Evolutionary conservation across 331 rosid genomes (phyloP).

Genomic region (Acacia pycnantha): DNA sequence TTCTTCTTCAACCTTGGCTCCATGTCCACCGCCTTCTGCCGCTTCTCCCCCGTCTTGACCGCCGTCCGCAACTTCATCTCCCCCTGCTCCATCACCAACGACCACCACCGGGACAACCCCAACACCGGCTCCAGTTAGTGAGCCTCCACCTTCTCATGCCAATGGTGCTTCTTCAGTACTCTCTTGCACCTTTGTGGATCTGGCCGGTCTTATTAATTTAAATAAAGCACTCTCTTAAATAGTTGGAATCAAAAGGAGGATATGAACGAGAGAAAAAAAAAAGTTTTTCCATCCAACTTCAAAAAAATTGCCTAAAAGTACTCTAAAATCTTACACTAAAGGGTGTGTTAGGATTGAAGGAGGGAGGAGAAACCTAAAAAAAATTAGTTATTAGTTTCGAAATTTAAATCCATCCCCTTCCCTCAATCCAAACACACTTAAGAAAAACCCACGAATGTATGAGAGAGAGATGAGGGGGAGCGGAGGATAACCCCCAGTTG

Average conservation of each 20-base stretch:
- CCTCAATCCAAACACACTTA: no score
- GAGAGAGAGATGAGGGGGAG: no score
- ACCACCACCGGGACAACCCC: slow-evolving; percentile 34
- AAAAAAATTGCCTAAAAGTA: no score
- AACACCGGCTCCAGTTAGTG: slow-evolving; percentile 49
- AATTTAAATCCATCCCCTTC: no score
- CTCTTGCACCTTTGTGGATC: slow-evolving; percentile 32
- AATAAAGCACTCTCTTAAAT: neutral
- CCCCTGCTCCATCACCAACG: slow-evolving; percentile 45
- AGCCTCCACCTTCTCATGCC: slow-evolving; percentile 47
- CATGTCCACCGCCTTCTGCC: slow-evolving; percentile 45
- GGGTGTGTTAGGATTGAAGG: no score
- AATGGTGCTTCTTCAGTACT: slow-evolving; percentile 54
- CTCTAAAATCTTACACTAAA: neutral
- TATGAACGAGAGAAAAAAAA: neutral
- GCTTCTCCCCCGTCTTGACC: slow-evolving; percentile 46
- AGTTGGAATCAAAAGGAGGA: neutral
- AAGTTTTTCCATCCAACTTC: neutral
- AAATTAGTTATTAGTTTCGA: no score
- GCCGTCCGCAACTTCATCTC: slow-evolving; percentile 34
- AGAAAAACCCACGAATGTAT: no score
- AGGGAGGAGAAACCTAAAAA: no score
- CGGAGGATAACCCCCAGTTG: no score
- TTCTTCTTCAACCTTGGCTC: neutral
- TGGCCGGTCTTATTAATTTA: neutral